A percentile compares a stretch with the other conserved stretches of the same genome.
Conservation (phyloP, 1,284 basidiomycete genomes). For the Apiotrichum sp. region DNA sequence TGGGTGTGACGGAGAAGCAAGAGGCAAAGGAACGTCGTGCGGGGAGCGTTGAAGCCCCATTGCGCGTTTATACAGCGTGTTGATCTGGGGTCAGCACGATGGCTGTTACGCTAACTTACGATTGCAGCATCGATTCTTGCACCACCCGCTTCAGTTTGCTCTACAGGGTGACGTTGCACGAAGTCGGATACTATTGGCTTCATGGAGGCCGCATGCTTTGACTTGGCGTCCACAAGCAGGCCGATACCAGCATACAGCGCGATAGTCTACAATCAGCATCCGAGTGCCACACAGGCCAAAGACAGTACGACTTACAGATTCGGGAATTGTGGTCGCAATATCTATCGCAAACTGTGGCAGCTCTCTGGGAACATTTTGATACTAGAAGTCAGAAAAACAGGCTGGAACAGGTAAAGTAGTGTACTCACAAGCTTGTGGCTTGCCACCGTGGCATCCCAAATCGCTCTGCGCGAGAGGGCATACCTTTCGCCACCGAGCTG, state of each 20-base stretch:
- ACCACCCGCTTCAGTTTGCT: too few species aligned
- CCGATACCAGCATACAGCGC: slow-evolving; percentile 45
- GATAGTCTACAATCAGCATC: slow-evolving; percentile 25
- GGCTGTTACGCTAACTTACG: too few species aligned
- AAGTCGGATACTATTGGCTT: slow-evolving; percentile 34
- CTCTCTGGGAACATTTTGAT: too few species aligned
- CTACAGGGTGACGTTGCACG: slow-evolving; percentile 27
- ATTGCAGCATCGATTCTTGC: too few species aligned
- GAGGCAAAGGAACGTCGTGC: not conserved
- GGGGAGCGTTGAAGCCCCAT: slow-evolving; percentile 20
- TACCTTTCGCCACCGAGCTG: slow-evolving; percentile 32
- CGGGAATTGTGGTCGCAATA: too few species aligned
- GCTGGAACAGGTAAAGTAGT: too few species aligned
- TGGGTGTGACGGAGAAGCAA: slow-evolving; percentile 4
- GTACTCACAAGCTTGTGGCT: slow-evolving; percentile 35
- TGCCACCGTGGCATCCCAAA: slow-evolving; percentile 39
- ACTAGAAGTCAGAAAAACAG: too few species aligned
- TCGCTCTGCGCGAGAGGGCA: slow-evolving; percentile 33
- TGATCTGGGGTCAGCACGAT: slow-evolving; percentile 20
- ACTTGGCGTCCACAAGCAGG: slow-evolving; percentile 36
- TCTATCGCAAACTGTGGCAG: too few species aligned
- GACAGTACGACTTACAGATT: too few species aligned
- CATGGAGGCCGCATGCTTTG: slow-evolving; percentile 33
- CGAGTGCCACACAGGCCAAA: not conserved
- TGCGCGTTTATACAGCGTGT: slow-evolving; percentile 35